Evolutionary conservation across 129 eudicot species (phyloP), one percentile per base, ranked within the genome.

Genomic region (Helianthus annuus): DNA sequence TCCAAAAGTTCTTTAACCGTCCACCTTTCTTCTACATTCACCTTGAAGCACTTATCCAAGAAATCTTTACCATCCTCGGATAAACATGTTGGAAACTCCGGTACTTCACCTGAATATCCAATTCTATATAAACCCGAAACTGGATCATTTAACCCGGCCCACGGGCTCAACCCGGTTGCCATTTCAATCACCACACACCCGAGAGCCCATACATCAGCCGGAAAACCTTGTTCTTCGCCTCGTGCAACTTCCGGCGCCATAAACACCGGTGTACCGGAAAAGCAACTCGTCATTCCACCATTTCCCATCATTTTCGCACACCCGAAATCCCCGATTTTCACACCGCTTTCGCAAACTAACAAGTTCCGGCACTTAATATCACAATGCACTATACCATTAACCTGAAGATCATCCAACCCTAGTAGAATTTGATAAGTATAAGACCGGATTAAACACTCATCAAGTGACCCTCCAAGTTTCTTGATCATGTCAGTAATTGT

Each of bases 261-360:
- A n/a, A n/a, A n/a, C 38, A 80, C 80, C 71, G 97, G 94, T 70
- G 97, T 92, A 46, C 97, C 97, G 66, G 89, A 68, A 70, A 81
- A 65, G 6, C 10, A 66, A 40, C 45, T 5, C 45, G 13, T 16
- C 10, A 24, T 27, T 65, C 66, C 83, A 27, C 9, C 27, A 10
- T 64, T 68, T 69, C 32, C 66, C 49, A 71, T 36, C 72, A 53
- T 36, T 48, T 63, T 83, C 0, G 89, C 89, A 71, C 94, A 88
- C 0, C 96, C 97, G 17, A 92, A 87, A 61, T 92, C 97, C 14
- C 81, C 91, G 48, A 92, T 92, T 34, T 89, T 89, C 44, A 83
- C 76, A 29, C 95, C 83, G 7, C 53, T 82, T 62, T 76, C 56
- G 10, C 88, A 86, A 7, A 92, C 14, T 29, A 92, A 78, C 17